Conservation (phyloP, 352 stramenopile genomes). For the Globisporangium sylvaticum region DNA sequence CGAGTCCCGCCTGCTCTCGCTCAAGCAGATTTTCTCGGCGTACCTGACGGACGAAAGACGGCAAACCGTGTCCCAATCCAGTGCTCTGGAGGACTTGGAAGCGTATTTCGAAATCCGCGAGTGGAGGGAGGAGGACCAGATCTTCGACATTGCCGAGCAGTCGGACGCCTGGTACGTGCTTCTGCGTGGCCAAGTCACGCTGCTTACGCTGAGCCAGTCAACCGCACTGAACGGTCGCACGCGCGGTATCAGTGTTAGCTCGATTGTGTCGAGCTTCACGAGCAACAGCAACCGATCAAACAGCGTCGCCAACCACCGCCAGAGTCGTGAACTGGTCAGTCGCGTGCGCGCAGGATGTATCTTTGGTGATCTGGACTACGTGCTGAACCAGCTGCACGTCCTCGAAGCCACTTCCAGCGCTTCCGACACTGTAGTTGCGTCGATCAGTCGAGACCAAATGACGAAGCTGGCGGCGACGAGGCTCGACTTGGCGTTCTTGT, state of each 20-base stretch:
- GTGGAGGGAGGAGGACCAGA: slow-evolving; percentile 24
- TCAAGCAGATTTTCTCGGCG: slow-evolving; percentile 38
- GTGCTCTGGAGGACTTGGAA: slow-evolving; percentile 30
- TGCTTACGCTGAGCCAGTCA: slow-evolving; percentile 25
- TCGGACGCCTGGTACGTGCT: slow-evolving; percentile 49
- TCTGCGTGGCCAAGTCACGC: slow-evolving; percentile 42
- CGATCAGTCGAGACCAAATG: slow-evolving; percentile 35
- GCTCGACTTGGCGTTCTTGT: slow-evolving; percentile 37
- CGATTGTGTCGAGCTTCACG: slow-evolving; percentile 1
- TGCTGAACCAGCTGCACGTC: slow-evolving; percentile 43
- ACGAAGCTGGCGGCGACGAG: slow-evolving; percentile 19
- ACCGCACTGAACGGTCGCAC: background rate
- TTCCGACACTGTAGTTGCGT: slow-evolving; percentile 33
- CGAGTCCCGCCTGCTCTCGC: slow-evolving; percentile 25
- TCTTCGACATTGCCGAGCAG: slow-evolving; percentile 42
- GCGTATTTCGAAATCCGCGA: slow-evolving; percentile 30
- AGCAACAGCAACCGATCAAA: slow-evolving; percentile 1
- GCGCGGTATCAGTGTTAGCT: background rate
- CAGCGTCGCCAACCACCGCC: slow-evolving; percentile 3
- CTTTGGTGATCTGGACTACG: slow-evolving; percentile 67
- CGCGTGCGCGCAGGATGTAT: slow-evolving; percentile 53
- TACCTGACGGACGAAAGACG: slow-evolving; percentile 31
- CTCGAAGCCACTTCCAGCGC: slow-evolving; percentile 42
- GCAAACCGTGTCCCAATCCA: slow-evolving; percentile 11
- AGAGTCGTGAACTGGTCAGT: slow-evolving; percentile 37